Evolutionary conservation across 441 rosid species (phyloP), one percentile per base, ranked within the genome.

Genomic region (Raphanus hybrid): DNA sequence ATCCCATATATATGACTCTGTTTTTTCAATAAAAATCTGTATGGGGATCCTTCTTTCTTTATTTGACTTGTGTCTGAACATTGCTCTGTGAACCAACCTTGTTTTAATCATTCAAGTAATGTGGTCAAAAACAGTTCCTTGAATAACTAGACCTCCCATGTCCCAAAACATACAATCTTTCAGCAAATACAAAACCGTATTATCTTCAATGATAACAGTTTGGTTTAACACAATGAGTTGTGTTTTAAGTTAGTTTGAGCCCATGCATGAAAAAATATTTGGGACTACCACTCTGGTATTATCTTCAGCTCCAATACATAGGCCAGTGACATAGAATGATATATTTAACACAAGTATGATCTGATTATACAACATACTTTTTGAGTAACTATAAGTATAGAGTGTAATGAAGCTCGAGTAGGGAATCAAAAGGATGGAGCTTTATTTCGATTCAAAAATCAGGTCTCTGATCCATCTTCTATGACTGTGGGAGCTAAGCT

Each of bases 1-100:
- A 14, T 48, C 8, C 35, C 69, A 4, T 43, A 50, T 8, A 4
- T 43, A 50, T 8, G 14, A 70, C 65, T 59, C 64, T 71, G 73
- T 65, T 43, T 60, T 43, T n/a, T 29, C 5, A 29, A 66, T 71
- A 70, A 78, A 32, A 18, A 4, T 18, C 20, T 37, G 0, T 69
- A 3, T 50, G 61, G 39, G 39, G 3, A 4, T 14, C 50, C 2
- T 41, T 9, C 26, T 41, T 26, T 62, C 9, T 23, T 45, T 60
- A 4, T 15, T 7, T 14, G 74, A 37, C 75, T 62, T 52, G 58
- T 62, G 8, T 8, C 66, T 65, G 27, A 16, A 10, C 9, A 55
- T 62, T 76, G 45, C 20, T 69, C 63, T 50, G 20, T 23, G 14
- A 1, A 62, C 43, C 64, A 63, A 64, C 65, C 59, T 75, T 75